These are phyloP conservation scores for Castanea crenata DNA, from an alignment of 306 rosid genomes.

Conservation along the genomic window DNA sequence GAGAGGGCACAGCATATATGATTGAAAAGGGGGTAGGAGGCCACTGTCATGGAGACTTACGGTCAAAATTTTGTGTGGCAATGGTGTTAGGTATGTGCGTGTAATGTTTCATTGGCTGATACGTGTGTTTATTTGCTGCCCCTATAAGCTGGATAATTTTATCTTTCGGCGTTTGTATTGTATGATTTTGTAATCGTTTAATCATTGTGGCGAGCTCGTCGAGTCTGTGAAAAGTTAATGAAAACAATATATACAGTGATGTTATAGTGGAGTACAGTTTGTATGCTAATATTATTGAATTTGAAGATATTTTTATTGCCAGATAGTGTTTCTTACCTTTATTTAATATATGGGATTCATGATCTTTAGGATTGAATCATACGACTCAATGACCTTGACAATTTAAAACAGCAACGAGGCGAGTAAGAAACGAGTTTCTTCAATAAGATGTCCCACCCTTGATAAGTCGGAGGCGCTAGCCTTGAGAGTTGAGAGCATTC, in stretches of 20 bases:
- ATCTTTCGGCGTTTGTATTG: conserved; percentile 6
- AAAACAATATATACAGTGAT: conserved; percentile 7
- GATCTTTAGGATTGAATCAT: too few relatives aligned
- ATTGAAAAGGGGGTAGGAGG: conserved; percentile 24
- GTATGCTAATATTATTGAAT: conserved; percentile 8
- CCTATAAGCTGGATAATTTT: conserved; percentile 19
- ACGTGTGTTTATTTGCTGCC: conserved; percentile 28
- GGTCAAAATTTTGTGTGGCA: conserved; percentile 22
- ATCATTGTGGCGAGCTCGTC: conserved; percentile 13
- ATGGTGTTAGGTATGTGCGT: conserved; percentile 30
- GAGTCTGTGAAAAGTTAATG: conserved; percentile 7
- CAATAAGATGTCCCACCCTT: too few relatives aligned
- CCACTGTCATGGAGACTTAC: conserved; percentile 14
- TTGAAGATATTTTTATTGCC: not conserved
- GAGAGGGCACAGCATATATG: conserved; percentile 23
- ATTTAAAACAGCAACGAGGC: too few relatives aligned
- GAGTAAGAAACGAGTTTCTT: too few relatives aligned
- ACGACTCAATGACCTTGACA: too few relatives aligned
- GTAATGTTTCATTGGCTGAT: conserved; percentile 24
- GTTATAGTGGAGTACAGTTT: conserved; percentile 20
- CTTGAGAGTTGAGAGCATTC: too few relatives aligned
- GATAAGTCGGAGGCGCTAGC: too few relatives aligned
- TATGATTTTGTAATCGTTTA: conserved; percentile 33
- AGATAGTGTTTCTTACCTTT: not conserved
- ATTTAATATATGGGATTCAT: too few relatives aligned